These are phyloP conservation scores for Blastomyces parvus DNA, from an alignment of 2,329 filamentous ascomycete genomes.

Conservation along the genomic window DNA sequence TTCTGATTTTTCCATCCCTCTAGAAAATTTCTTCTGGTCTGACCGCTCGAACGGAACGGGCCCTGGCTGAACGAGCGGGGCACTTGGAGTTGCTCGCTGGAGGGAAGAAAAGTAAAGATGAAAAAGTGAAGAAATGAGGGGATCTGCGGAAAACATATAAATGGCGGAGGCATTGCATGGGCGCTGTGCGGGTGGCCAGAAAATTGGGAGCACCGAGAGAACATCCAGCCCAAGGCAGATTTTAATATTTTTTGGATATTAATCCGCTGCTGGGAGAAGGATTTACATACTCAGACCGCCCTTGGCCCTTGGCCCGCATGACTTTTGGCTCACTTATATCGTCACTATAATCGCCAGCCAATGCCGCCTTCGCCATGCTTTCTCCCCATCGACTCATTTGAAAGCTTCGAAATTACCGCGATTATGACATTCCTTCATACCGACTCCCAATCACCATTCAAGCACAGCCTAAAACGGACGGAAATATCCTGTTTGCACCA, in stretches of 20 bases:
- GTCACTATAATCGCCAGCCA: neutral
- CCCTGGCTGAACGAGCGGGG: constrained; percentile 56
- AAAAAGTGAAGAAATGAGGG: constrained; percentile 5
- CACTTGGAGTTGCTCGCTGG: constrained; percentile 60
- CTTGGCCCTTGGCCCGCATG: neutral
- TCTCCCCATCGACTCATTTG: too few species aligned
- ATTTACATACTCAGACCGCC: neutral
- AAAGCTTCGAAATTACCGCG: neutral
- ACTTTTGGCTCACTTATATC: too few species aligned
- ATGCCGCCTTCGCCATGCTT: neutral
- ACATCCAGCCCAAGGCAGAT: neutral
- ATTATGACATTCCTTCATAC: neutral
- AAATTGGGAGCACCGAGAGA: neutral
- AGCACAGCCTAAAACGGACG: neutral
- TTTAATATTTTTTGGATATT: neutral
- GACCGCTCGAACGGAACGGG: constrained; percentile 56
- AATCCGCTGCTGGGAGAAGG: neutral
- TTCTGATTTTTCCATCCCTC: neutral
- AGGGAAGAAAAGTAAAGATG: constrained; percentile 49
- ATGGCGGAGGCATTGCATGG: neutral
- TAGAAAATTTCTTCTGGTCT: constrained; percentile 55
- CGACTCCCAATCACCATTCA: neutral
- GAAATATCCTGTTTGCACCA: neutral
- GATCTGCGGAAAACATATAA: neutral
- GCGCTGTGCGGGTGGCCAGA: neutral